Evolutionary conservation across 202 grass and related monocot species (phyloP), one percentile per base, ranked within the genome.

Genomic region (Zizania palustris): DNA sequence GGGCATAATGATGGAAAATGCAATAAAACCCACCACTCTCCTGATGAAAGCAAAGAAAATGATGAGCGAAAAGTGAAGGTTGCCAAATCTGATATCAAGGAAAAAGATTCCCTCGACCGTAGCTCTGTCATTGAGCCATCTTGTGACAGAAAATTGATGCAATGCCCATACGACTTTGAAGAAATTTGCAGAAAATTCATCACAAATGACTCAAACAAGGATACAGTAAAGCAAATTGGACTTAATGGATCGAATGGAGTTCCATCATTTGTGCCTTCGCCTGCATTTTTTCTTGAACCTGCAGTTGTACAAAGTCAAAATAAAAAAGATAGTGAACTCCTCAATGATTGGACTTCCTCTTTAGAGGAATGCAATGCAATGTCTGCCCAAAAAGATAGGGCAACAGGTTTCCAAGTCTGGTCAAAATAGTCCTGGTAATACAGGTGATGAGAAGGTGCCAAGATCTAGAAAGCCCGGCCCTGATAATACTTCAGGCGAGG

Each of bases 101-200:
- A 91, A 84, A 84, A 84, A 58, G 70, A 83, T 76, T 56, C 40
- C 19, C 28, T 40, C 50, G 79, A 84, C 65, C 62, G 34, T 40
- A 72, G 42, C 79, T 46, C 69, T 72, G 41, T 64, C 19, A 37
- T 28, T 57, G 82, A 88, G 44, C 77, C 67, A 65, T 72, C 77
- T 63, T 79, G 69, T 57, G 84, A 44, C 41, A 74, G 42, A 77
- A 88, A 68, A 71, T 57, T 83, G 59, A 86, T 85, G 69, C 13
- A 76, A 83, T 94, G 91, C 67, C 95, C 91, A 72, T 90, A 85
- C 65, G 89, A 98, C 73, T 81, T 98, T 41, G 85, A 92, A 55
- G 85, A 92, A 63, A 94, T 98, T 18, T 88, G 91, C 74, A 94
- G 83, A 73, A 87, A 83, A 21, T 92, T 98, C 70, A 41, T 83